Conservation (phyloP, 768 basidiomycete species). For the Phylloporus arenicola region DNA sequence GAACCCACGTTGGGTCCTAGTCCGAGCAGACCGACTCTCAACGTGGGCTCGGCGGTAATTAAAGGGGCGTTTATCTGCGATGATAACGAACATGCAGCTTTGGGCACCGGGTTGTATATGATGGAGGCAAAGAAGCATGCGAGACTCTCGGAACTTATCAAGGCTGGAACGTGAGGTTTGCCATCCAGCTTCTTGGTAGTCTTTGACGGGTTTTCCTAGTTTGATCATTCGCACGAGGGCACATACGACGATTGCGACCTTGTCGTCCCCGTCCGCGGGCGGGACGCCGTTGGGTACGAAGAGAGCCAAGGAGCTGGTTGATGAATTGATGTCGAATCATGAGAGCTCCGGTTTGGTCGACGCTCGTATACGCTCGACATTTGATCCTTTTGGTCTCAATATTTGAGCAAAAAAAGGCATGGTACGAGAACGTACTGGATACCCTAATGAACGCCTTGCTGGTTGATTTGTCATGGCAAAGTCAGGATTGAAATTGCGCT, state of each 20-base stretch:
- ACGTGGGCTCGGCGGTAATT: slow-evolving; percentile 9
- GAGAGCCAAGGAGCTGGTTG: slow-evolving; percentile 68
- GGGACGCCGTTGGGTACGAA: slow-evolving; percentile 45
- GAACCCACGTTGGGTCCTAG: slow-evolving; percentile 18
- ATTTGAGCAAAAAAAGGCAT: background rate
- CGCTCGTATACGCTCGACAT: background rate
- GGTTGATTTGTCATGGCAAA: too few relatives aligned
- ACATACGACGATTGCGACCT: slow-evolving; percentile 27
- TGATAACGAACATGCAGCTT: slow-evolving; percentile 30
- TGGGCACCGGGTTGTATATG: slow-evolving; percentile 52
- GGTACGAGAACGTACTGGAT: too few relatives aligned
- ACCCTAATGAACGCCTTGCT: too few relatives aligned
- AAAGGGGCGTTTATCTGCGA: slow-evolving; percentile 7
- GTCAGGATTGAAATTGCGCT: too few relatives aligned
- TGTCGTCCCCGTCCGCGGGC: slow-evolving; percentile 11
- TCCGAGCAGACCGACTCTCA: background rate
- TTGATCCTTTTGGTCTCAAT: background rate
- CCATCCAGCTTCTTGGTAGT: slow-evolving; percentile 3
- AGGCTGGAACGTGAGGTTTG: slow-evolving; percentile 44
- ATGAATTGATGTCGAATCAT: slow-evolving; percentile 6
- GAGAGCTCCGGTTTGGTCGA: background rate
- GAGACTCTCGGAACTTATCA: slow-evolving; percentile 49
- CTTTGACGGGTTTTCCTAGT: slow-evolving; percentile 15
- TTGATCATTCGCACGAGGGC: slow-evolving; percentile 34
- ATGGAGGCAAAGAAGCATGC: slow-evolving; percentile 49